These are phyloP conservation scores for Torulaspora maleeae DNA, from an alignment of 805 yeast species.

Conservation along the genomic window DNA sequence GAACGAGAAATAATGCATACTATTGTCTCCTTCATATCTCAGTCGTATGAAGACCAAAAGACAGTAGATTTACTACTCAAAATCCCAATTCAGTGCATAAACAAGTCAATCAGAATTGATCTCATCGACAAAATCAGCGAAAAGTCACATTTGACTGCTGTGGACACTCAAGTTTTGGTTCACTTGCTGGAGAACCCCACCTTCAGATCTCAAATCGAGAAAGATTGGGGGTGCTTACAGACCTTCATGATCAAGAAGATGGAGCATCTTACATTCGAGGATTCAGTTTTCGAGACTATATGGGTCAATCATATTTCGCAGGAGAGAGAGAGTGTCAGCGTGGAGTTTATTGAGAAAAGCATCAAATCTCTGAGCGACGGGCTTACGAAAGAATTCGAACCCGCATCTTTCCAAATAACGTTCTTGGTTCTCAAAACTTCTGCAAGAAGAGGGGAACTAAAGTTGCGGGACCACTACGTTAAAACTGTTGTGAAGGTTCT, in stretches of 20 bases:
- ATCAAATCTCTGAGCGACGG: background rate
- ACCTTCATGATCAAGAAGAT: slow-evolving; percentile 12
- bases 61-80: slow-evolving; percentile 11
- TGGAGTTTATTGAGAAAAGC: slow-evolving; percentile 11
- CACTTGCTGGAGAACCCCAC: slow-evolving; percentile 50
- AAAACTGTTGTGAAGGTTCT: background rate
- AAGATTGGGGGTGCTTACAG: slow-evolving; percentile 21
- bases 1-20: slow-evolving; percentile 39
- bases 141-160: slow-evolving; percentile 4
- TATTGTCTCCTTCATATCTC: slow-evolving; percentile 26
- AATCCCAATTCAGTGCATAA: slow-evolving; percentile 50
- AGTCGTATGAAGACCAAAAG: slow-evolving; percentile 5
- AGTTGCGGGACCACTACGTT: slow-evolving; percentile 5
- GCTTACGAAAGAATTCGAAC: slow-evolving; percentile 5
- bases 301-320: slow-evolving; percentile 43
- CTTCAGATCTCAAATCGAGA: slow-evolving; percentile 49
- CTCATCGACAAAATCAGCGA: slow-evolving; percentile 20
- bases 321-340: slow-evolving; percentile 30
- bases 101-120: slow-evolving; percentile 35
- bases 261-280: slow-evolving; percentile 8
- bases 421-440: slow-evolving; percentile 11
- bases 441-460: background rate
- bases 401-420: slow-evolving; percentile 14
- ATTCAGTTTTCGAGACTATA: slow-evolving; percentile 35
- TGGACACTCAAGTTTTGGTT: slow-evolving; percentile 28